Base-by-base conservation (phyloP, 2,329 filamentous ascomycete species). In the Talaromyces sp. region DNA sequence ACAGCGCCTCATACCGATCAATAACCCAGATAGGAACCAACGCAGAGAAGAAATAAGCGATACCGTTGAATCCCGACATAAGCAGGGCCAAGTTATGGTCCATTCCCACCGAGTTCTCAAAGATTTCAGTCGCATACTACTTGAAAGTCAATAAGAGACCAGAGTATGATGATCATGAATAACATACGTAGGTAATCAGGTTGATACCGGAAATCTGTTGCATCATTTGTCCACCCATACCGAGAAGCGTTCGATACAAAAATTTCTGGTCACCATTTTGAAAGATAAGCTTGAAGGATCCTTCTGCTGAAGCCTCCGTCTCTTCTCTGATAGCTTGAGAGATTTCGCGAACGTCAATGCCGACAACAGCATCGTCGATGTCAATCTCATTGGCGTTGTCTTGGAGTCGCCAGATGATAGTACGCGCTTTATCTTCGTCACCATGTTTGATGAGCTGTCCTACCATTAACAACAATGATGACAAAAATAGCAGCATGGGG, bases 21-120 rank as follows among this genome's bases (percentile, higher is more conserved):
- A 76, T 72, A 5, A 69, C 61, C 57, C 68, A 72, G 5, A 77
- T 72, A 1, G 74, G 68, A 35, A 74, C 63, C 19, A 71, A 56
- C 1, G 72, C 67, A 1, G 70, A 70, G 17, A 74, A 49, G 55
- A 75, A 75, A 47, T 75, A 76, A 1, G 68, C 71, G 6, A 73
- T 65, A 2, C 78, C 78, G 56, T 80, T 80, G 45, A 66, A 69
- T 1, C 67, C 70, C 8, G 70, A 67, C 17, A 74, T 32, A 24
- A 73, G 54, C 13, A 70, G 54, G 0, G 71, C 66, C 1, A 66
- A 55, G 43, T 76, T 73, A 36, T 72, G 72, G 1, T 65, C 63
- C 56, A 79, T 75, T 8, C 76, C 76, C 17, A 79, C 71, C 0
- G 73, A 75, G 11, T 74, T 61, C 49, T 80, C 70, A 56, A 79